Evolutionary conservation across 2,329 filamentous ascomycete species (phyloP), one percentile per base, ranked within the genome.

Genomic region (Teratosphaeria pseudoeucalypti): DNA sequence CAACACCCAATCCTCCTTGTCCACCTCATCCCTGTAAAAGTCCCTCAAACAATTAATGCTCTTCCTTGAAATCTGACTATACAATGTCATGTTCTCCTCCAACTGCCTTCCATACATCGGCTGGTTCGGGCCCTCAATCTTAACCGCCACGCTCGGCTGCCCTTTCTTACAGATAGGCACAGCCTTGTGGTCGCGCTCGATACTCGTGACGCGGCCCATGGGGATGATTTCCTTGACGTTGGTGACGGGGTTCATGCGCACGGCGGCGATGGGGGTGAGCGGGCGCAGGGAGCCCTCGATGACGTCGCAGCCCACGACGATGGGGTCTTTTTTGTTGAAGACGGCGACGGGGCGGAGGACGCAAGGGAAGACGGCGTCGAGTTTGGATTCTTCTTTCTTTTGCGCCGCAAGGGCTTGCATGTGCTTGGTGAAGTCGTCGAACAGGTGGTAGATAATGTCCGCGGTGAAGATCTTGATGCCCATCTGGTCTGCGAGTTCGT

Each of bases 361-460:
- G 72, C 94, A 97, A 39, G 94, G 95, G 84, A 97, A 99, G 67
- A 99, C 92, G 52, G 94, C 95, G 69, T 94, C 78, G 78, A 96
- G 85, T 80, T 97, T 97, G 70, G 86, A 89, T 70, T 97, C 92
- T 71, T 97, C 92, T 81, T 96, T 96, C 79, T 91, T 92, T 81
- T 92, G 87, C 77, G 92, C 91, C 34, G 87, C 81, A 66, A 96
- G 82, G 68, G 89, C 81, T 34, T 86, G 86, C 89, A 96, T 96
- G 76, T 99, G 92, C 75, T 89, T 90, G 52, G 89, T 97, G 77
- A 99, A 99, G 65, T 89, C 82, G 75, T 99, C 95, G 74, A 99
- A 99, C 60, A 99, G 80, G 75, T 99, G 94, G 76, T 99, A 99
- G 71, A 99, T 99, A 69, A 99, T 99, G 75, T 99, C 92, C 2